Evolutionary conservation across 805 yeast species (phyloP), one percentile per base, ranked within the genome.

Genomic region (Brettanomyces custersianus): DNA sequence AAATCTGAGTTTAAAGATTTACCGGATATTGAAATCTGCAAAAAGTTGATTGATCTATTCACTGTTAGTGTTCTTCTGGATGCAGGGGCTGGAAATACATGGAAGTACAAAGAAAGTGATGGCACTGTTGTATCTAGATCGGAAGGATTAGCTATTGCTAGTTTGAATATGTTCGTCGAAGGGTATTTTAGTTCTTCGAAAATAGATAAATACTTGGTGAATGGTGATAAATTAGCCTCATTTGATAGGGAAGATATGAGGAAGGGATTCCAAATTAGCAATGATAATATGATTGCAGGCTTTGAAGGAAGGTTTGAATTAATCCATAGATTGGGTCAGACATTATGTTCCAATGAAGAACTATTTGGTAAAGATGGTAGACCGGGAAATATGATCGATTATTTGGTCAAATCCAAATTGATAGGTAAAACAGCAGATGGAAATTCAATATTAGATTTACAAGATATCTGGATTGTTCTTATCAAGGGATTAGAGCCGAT

Each of bases 121-220:
- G 57, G 54, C 8, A 49, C 52, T 27, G 53, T 50, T 20, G 52
- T 52, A 32, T 55, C 54, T 21, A 62, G 84, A 49, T 69, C 77
- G 11, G 84, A 77, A 55, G 84, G 84, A 4, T 57, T 75, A 34
- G 84, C 83, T 4, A 69, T 77, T 31, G 81, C 78, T 0, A 66
- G 77, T 13, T 60, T 68, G 37, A 62, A 74, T 45, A 61, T 76
- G 70, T 77, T 76, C 48, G 54, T 55, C 8, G 46, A 54, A 13
- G 83, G 82, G 1, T 47, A 43, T 12, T 63, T 76, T 30, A 46
- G 59, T 12, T 53, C 52, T 30, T 56, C 58, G 24, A 31, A 40
- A 2, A 38, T 43, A 6, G 62, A 65, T 40, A 62, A 62, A 11
- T 59, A 48, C 41, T 62, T 60, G 34, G 77, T 74, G 15, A 63